These are phyloP conservation scores for Gracilaria vermiculophylla DNA, from an alignment of 23 red algal species.

Conservation along the genomic window DNA sequence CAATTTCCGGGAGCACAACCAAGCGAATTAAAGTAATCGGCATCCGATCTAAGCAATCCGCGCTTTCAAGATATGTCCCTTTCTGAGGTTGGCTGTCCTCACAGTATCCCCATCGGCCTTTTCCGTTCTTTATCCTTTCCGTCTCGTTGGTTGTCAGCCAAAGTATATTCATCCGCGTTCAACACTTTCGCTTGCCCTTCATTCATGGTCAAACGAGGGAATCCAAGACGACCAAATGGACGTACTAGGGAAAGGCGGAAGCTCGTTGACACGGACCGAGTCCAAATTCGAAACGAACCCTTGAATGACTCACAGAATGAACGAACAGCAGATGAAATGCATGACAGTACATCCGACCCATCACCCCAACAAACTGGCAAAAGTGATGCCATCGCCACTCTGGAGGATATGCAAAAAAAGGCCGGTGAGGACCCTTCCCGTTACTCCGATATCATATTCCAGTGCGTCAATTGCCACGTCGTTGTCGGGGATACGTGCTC, in stretches of 20 bases:
- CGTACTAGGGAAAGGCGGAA: neutral
- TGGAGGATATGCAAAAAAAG: neutral
- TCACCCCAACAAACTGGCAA: neutral
- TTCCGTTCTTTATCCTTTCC: no score
- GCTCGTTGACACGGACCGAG: neutral
- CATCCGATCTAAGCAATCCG: no score
- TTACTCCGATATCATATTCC: constrained; percentile 40
- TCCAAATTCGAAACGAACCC: neutral
- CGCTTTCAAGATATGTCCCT: no score
- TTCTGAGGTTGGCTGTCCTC: no score
- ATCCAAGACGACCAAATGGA: neutral
- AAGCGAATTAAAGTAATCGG: no score
- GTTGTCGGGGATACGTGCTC: constrained; percentile 32
- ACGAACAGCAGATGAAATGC: neutral
- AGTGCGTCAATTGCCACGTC: constrained; percentile 38
- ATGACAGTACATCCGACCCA: neutral
- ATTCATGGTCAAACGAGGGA: neutral
- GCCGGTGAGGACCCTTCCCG: neutral
- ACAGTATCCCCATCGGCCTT: no score
- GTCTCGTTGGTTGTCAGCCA: no score
- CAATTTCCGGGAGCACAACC: no score
- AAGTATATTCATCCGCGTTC: neutral
- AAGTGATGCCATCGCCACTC: neutral
- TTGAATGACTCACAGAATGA: neutral
- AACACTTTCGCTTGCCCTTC: neutral